Percentiles rank a stretch among this genome's conserved stretches.
Conservation (phyloP, 345 rosid species). For the Populus euphratica region DNA sequence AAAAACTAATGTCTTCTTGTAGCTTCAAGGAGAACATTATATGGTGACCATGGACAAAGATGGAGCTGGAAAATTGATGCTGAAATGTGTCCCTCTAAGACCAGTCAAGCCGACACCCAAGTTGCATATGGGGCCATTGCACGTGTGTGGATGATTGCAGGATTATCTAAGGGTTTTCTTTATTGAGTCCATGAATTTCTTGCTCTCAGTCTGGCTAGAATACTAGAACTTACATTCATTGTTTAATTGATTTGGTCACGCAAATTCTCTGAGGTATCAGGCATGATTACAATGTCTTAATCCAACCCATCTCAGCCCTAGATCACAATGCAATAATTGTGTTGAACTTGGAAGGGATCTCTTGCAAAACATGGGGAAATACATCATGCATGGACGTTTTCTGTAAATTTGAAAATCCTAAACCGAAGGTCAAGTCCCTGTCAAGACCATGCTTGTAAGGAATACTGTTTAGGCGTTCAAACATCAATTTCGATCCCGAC, state of each 20-base stretch:
- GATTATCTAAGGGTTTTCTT: conserved; percentile 15
- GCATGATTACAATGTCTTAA: neutral
- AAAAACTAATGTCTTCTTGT: neutral
- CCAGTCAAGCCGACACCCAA: conserved; percentile 63
- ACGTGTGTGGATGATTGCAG: conserved; percentile 46
- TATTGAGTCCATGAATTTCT: neutral
- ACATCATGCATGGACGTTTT: too few relatives aligned
- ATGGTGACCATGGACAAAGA: conserved; percentile 17
- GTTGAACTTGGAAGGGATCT: too few relatives aligned
- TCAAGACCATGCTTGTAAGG: too few relatives aligned
- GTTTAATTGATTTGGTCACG: neutral
- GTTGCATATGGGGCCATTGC: conserved; percentile 52
- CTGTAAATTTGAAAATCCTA: too few relatives aligned
- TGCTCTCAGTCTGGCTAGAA: conserved; percentile 17
- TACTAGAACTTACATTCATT: neutral
- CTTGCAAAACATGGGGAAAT: too few relatives aligned
- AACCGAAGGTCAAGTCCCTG: too few relatives aligned
- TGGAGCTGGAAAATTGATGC: conserved; percentile 34
- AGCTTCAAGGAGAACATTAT: neutral
- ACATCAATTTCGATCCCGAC: conserved; percentile 43
- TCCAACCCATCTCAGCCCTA: too few relatives aligned
- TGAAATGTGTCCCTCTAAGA: conserved; percentile 23
- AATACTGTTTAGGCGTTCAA: conserved; percentile 29
- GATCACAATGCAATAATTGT: too few relatives aligned
- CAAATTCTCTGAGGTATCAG: neutral